Evolutionary conservation across 768 basidiomycete genomes (phyloP), one percentile per base, ranked within the genome.

Genomic region (Erythrobasidium yunnanense): DNA sequence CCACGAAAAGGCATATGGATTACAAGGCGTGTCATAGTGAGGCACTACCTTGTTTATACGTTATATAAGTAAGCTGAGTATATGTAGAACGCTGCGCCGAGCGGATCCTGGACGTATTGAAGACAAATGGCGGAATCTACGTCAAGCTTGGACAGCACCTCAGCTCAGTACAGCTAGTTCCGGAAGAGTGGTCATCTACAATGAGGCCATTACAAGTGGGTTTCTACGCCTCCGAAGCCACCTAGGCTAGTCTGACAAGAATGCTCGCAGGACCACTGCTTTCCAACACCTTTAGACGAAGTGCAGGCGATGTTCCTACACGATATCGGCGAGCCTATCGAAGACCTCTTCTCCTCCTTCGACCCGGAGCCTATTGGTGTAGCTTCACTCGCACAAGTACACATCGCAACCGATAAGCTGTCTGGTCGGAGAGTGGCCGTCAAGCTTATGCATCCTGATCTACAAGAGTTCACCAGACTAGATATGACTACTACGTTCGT

Each of bases 331-430:
- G 74, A 77, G 38, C 79, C 83, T 0, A 81, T 95, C 35, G 78
- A 80, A 1, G 86, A 87, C 20, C 75, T 90, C 32, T 96, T 97
- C 72, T 83, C 83, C 13, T 83, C 89, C 67, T 93, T 97, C 73
- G 84, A 95, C 70, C 84, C 84, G 3, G 78, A 80, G 18, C 95
- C 95, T 5, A 88, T 97, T 49, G 95, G 95, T 1, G 90, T 96
- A 17, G 95, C 95, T 13, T 93, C 90, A 72, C 77, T 96, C 35
- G 95, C 95, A 4, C 95, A 99, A 76, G 95, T 97, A 17, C 95
- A 97, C 76, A 82, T 86, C 20, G 95, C 85, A 2, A 81, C 77
- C 15, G 84, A 88, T 68, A 82, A 82, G 55, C 79, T 82, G 52
- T 84, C 86, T 3, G 87, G 88, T 1, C 81, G 81, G 74, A 77